phyloP scores from a whole-genome alignment of 305 asterid genomes.

The Galium porrigens region DNA sequence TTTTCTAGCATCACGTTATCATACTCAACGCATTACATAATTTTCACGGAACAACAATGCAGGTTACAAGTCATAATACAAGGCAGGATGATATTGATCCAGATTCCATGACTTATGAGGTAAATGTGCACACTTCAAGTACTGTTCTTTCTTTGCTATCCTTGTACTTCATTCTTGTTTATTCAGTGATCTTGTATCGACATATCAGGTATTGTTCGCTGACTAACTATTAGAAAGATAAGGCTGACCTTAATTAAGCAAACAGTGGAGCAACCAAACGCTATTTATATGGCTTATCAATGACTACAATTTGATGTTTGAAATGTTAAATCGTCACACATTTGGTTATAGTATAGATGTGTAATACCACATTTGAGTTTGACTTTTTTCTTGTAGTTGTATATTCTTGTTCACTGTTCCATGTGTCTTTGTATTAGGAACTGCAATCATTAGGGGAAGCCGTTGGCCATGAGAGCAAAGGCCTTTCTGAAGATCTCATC shows the following conservation, averaged over 20 bases:
- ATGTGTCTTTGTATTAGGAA: constrained; percentile 31
- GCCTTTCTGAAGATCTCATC: constrained; percentile 52
- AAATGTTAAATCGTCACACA: background rate
- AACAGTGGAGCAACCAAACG: background rate
- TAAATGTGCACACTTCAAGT: constrained; percentile 13
- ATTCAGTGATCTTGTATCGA: background rate
- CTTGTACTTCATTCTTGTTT: background rate
- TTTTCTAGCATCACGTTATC: constrained; percentile 10
- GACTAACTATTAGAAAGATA: background rate
- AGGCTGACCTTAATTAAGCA: background rate
- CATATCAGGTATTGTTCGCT: background rate
- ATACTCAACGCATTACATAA: constrained; percentile 4
- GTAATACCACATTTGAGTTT: background rate
- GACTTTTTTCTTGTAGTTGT: background rate
- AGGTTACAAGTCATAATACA: constrained; percentile 31
- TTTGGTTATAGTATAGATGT: background rate
- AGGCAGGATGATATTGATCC: constrained; percentile 57
- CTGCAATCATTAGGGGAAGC: constrained; percentile 63
- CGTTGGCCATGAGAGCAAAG: constrained; percentile 60
- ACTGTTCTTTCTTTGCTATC: background rate
- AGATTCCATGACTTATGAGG: constrained; percentile 76
- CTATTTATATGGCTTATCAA: background rate
- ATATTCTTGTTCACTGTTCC: background rate
- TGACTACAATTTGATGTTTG: background rate
- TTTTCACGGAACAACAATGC: constrained; percentile 16